phyloP scores from a whole-genome alignment of 768 basidiomycete species.

The Butyriboletus loyo region DNA sequence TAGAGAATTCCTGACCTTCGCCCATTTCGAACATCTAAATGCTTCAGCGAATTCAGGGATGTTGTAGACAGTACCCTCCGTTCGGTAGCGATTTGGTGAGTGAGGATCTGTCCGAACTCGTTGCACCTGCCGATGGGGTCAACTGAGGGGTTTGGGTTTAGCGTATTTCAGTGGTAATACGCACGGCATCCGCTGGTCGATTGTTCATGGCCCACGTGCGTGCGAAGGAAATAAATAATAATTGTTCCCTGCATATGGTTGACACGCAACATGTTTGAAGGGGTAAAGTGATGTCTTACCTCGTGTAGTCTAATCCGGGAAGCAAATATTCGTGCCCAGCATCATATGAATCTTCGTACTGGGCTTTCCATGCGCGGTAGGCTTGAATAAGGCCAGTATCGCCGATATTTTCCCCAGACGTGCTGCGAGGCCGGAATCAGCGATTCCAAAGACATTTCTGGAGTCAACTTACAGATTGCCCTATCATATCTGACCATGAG shows the following conservation, averaged over 20 bases:
- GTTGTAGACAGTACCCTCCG: conserved; percentile 84
- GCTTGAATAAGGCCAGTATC: conserved; percentile 84
- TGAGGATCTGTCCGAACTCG: conserved; percentile 87
- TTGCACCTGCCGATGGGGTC: conserved; percentile 48
- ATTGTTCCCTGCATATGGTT: conserved; percentile 65
- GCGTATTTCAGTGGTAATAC: conserved; percentile 20
- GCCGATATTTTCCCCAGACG: conserved; percentile 90
- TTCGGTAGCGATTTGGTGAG: conserved; percentile 74
- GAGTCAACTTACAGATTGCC: conserved; percentile 64
- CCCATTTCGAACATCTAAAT: conserved; percentile 74
- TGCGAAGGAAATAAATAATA: conserved; percentile 92
- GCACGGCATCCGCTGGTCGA: conserved; percentile 72
- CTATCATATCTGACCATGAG: conserved; percentile 33
- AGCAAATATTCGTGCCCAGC: conserved; percentile 68
- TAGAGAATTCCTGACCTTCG: conserved; percentile 52
- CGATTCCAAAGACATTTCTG: neutral
- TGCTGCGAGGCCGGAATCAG: conserved; percentile 43
- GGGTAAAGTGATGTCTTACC: conserved; percentile 37
- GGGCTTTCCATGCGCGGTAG: conserved; percentile 87
- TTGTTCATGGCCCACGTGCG: conserved; percentile 84
- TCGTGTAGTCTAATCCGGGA: conserved; percentile 75
- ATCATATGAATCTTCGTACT: conserved; percentile 56
- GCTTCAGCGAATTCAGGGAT: conserved; percentile 86
- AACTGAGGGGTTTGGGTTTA: neutral
- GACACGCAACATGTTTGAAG: neutral